Conservation (phyloP, 2,329 filamentous ascomycete genomes). For the Thelonectria blattea region DNA sequence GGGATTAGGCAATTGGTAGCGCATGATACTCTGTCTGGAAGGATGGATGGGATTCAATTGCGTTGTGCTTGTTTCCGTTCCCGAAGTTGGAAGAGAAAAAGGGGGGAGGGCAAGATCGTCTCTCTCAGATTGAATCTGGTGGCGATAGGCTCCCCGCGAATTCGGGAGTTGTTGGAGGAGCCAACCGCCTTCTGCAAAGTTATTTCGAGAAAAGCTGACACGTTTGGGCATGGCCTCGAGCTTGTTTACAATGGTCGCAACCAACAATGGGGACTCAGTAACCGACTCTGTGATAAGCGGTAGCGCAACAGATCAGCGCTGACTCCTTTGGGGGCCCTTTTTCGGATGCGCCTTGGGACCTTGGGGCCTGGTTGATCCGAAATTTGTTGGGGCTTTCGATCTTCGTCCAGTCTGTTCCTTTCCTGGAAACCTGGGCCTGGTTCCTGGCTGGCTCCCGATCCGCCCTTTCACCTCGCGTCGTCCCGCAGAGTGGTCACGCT, state of each 20-base stretch:
- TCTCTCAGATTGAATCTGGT: neutral
- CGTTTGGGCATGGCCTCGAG: neutral
- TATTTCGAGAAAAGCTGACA: neutral
- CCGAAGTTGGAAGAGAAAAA: neutral
- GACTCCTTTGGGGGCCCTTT: neutral
- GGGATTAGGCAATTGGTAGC: constrained; percentile 1
- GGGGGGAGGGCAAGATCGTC: neutral
- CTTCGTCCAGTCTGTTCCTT: neutral
- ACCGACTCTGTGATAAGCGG: neutral
- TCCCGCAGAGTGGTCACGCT: neutral
- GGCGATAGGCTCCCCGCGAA: neutral
- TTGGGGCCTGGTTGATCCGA: neutral
- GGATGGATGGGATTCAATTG: neutral
- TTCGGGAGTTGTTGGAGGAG: neutral
- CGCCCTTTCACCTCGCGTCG: neutral
- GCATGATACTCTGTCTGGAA: neutral
- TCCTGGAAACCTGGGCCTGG: neutral
- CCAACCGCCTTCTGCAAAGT: neutral
- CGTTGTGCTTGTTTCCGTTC: too few species aligned
- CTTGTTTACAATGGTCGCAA: neutral
- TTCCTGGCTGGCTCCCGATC: neutral
- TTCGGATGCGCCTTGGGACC: neutral
- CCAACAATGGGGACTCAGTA: neutral
- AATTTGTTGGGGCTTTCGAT: constrained; percentile 5
- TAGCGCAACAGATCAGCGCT: neutral